Evolutionary conservation across 345 rosid genomes (phyloP), one percentile per base, ranked within the genome.

Genomic region (Ailanthus altissimus): DNA sequence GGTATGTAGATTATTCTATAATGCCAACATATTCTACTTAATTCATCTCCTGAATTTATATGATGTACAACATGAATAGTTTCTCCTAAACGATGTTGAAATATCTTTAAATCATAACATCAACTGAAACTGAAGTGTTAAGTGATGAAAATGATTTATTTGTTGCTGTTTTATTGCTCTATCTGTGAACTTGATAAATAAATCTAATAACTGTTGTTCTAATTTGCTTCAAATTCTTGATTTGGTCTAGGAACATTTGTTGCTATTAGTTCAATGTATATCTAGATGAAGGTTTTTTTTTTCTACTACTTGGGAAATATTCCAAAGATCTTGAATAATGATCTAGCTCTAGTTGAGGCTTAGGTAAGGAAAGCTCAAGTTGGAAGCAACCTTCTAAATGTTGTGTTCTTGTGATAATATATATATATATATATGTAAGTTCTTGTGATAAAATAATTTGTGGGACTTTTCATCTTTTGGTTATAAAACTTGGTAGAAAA

Each of bases 251-350:
- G 84, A 76, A 85, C 86, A 56, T 86, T 80, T 0, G 5, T 86
- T 76, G 87, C 87, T 6, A 81, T 91, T 63, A 91, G 95, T 74
- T 82, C 86, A 21, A 81, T n/a, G n/a, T n/a, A n/a, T n/a, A n/a
- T n/a, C n/a, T n/a, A n/a, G n/a, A n/a, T n/a, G n/a, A n/a, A n/a
- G n/a, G n/a, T n/a, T n/a, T n/a, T n/a, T n/a, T n/a, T n/a, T n/a
- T n/a, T n/a, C n/a, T n/a, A n/a, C n/a, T n/a, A n/a, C n/a, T n/a
- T n/a, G n/a, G n/a, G n/a, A n/a, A n/a, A n/a, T n/a, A n/a, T n/a
- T n/a, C n/a, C n/a, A n/a, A n/a, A n/a, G n/a, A n/a, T n/a, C n/a
- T n/a, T n/a, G n/a, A n/a, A n/a, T n/a, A n/a, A n/a, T n/a, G n/a
- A n/a, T n/a, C n/a, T n/a, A n/a, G n/a, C n/a, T n/a, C n/a, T n/a